Percentiles rank a stretch among this genome's conserved stretches.
These are phyloP conservation scores for Talaromyces thailandensis DNA, from an alignment of 495 filamentous ascomycete species.

Conservation along the genomic window DNA sequence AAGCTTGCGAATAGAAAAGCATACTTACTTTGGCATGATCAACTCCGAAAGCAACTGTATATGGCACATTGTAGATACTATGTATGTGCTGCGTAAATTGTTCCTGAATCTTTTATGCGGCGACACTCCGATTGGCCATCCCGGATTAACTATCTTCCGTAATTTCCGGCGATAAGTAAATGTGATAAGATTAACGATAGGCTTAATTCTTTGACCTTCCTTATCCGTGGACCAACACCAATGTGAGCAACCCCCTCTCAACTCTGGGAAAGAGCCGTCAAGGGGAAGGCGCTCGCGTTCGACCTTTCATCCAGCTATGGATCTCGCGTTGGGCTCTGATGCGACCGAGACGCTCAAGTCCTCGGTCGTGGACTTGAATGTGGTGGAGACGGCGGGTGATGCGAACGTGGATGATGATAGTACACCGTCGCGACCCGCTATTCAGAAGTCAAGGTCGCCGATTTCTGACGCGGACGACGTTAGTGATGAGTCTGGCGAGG, in stretches of 20 bases:
- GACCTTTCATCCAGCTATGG: conserved; percentile 26
- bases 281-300: conserved; percentile 15
- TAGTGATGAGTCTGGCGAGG: conserved; percentile 52
- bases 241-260: conserved; percentile 21
- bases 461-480: conserved; percentile 42
- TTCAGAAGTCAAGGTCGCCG: conserved; percentile 18
- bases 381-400: conserved; percentile 23
- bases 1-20: not conserved
- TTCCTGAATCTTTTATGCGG: conserved; percentile 9
- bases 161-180: conserved; percentile 7
- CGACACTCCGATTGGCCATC: conserved; percentile 8
- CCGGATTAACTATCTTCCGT: conserved; percentile 23
- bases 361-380: conserved; percentile 36
- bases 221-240: conserved; percentile 12
- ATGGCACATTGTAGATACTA: no score
- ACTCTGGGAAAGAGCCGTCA: conserved; percentile 15
- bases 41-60: not conserved
- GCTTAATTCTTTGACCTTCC: not conserved
- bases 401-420: not conserved
- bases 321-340: conserved; percentile 31
- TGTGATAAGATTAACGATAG: not conserved
- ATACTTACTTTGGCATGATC: not conserved
- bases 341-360: conserved; percentile 30
- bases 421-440: conserved; percentile 7
- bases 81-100: no score